A percentile compares a stretch with the other conserved stretches of the same genome.
Evolutionary conservation across 345 rosid species (phyloP).

Genomic region (Sisymbrium irio): DNA sequence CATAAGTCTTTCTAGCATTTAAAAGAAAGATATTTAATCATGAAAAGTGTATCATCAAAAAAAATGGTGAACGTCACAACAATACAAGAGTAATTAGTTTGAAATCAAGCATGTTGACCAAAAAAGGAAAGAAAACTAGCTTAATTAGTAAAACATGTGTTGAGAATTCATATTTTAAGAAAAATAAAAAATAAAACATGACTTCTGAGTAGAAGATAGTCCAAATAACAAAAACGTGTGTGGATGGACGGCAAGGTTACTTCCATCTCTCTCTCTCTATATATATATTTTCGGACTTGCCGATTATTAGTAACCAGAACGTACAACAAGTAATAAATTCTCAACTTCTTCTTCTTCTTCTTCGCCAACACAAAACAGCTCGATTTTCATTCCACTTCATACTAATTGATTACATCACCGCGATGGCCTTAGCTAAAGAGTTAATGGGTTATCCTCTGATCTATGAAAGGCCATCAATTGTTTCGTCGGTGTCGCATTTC

Average conservation of each 20-base stretch:
- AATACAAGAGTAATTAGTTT: constrained; percentile 7
- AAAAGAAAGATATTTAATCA: neutral
- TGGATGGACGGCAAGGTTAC: constrained; percentile 60
- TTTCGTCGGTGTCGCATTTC: constrained; percentile 20
- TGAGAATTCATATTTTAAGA: constrained; percentile 7
- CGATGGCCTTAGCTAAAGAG: constrained; percentile 67
- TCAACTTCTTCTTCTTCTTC: neutral
- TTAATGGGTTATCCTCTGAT: constrained; percentile 49
- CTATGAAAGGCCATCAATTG: constrained; percentile 33
- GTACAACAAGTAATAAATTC: neutral
- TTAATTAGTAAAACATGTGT: neutral
- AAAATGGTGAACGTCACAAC: neutral
- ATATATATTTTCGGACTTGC: neutral
- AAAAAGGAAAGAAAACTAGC: neutral
- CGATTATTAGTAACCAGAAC: neutral
- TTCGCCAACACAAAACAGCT: neutral
- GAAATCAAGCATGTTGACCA: neutral
- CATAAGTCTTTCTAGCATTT: neutral
- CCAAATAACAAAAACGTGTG: constrained; percentile 69
- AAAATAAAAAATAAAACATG: neutral
- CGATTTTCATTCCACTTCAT: neutral
- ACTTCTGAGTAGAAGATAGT: constrained; percentile 7
- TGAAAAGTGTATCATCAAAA: too few species aligned
- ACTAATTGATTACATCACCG: neutral
- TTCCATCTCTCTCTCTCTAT: neutral